Percentiles rank a stretch among this genome's conserved stretches.
These are phyloP conservation scores for Typha latifolia DNA, from an alignment of 176 grass and related monocot species.

Conservation along the genomic window DNA sequence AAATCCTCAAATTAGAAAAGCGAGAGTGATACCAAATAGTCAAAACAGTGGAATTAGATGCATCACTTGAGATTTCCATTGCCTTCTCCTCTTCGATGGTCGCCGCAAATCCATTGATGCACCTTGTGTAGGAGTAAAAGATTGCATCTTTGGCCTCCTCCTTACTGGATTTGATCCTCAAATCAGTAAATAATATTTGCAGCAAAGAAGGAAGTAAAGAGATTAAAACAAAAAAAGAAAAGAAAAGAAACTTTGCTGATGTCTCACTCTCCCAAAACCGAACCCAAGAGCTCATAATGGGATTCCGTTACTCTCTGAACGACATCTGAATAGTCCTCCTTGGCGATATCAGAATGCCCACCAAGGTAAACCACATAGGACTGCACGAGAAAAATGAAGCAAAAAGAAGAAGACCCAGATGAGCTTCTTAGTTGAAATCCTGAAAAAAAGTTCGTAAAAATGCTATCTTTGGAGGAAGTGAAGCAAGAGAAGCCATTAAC, in stretches of 20 bases:
- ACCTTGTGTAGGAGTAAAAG: constrained; percentile 79
- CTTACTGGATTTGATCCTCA: constrained; percentile 22
- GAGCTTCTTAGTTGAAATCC: neutral
- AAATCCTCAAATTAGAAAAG: neutral
- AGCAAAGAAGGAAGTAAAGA: neutral
- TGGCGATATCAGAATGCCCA: constrained; percentile 27
- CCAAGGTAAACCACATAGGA: constrained; percentile 83
- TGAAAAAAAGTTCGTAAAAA: neutral
- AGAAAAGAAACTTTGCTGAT: neutral
- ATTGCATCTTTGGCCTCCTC: constrained; percentile 33
- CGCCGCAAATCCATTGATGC: constrained; percentile 74
- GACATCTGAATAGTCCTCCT: constrained; percentile 11
- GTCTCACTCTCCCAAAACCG: constrained; percentile 39
- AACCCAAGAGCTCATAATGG: constrained; percentile 51
- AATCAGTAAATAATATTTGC: neutral
- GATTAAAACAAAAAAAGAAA: neutral
- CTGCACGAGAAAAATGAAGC: constrained; percentile 14
- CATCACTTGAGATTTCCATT: constrained; percentile 29
- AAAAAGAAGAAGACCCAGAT: neutral
- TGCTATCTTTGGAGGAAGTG: neutral
- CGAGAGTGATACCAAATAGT: too few relatives aligned
- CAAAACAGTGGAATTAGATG: neutral
- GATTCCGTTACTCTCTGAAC: constrained; percentile 27
- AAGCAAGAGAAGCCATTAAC: neutral
- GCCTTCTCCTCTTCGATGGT: constrained; percentile 41